Evolutionary conservation across 495 filamentous ascomycete genomes (phyloP), one percentile per base, ranked within the genome.

Genomic region (Thermochaetoides thermophila): DNA sequence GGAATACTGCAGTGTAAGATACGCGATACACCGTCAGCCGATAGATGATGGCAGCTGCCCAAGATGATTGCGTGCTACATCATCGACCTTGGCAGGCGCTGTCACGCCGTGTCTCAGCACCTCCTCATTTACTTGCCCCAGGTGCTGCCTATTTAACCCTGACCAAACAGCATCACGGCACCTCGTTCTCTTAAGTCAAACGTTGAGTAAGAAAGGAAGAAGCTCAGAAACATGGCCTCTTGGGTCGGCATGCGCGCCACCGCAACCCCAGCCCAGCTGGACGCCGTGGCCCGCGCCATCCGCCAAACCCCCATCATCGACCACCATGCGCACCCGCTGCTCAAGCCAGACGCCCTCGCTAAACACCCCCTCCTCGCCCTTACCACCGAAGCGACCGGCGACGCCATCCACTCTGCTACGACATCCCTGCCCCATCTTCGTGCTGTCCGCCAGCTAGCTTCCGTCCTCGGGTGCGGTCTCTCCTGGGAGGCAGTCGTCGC

Each of bases 301-400:
- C 65, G 69, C 37, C 63, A 45, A 11, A 81, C 74, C 22, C 83
- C 85, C 1, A 68, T 87, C 41, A 86, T 94, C 48, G 85, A 94
- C 50, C 76, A 87, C 48, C 85, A 94, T 57, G 82, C 79, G 23
- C 84, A 94, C 48, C 84, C 63, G 11, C 55, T 70, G 1, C 57
- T 69, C 29, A 60, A 48, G 31, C 29, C 43, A 2, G 53, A 55
- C 13, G 35, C 37, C 17, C 44, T 57, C 12, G 34, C 31, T 17
- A 54, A 59, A 29, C 52, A 84, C 43, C 59, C 85, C 1, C 61
- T 92, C 16, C 53, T 66, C 8, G 66, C 78, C 24, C 76, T 89
- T 48, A 74, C 74, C 7, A 78, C 73, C 21, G 84, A 91, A 57
- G 84, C 83, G 2, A 57, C 67, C 37, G 83, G 78, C 5, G 46